Evolutionary conservation across 2,329 filamentous ascomycete species (phyloP).

Genomic region (Nannizziopsis barbatae): DNA sequence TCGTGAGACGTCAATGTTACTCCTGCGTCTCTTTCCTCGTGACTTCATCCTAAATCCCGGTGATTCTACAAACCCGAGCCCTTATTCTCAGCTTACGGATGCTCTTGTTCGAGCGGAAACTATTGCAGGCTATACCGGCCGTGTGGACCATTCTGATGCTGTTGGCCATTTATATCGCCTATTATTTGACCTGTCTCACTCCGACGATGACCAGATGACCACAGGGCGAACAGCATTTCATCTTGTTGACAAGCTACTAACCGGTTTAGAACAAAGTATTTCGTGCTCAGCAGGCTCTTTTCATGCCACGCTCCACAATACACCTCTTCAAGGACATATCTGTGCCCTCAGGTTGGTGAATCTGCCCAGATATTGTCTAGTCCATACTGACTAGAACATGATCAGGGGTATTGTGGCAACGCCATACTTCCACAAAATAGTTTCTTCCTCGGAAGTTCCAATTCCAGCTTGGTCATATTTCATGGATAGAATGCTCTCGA

Average conservation of each 20-base stretch:
- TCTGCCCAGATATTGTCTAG: background rate
- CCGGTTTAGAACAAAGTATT: constrained; percentile 55
- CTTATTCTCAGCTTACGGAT: constrained; percentile 19
- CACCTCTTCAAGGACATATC: constrained; percentile 59
- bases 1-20: constrained; percentile 43
- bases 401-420: constrained; percentile 41
- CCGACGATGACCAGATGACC: constrained; percentile 14
- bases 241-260: constrained; percentile 49
- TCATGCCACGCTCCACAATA: constrained; percentile 52
- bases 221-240: constrained; percentile 26
- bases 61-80: background rate
- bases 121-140: constrained; percentile 50
- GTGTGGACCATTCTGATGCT: constrained; percentile 87
- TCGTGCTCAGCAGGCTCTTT: constrained; percentile 53
- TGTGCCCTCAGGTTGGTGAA: constrained; percentile 50
- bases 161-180: constrained; percentile 67
- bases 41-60: constrained; percentile 17
- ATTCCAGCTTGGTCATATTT: constrained; percentile 24
- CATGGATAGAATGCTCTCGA: constrained; percentile 43
- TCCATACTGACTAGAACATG: constrained; percentile 4
- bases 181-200: constrained; percentile 48
- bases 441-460: constrained; percentile 19
- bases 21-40: constrained; percentile 34
- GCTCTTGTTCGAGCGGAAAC: constrained; percentile 28
- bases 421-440: constrained; percentile 27